These are phyloP conservation scores for Liriodendron chinense DNA, from an alignment of 164 flowering plant genomes.

Conservation along the genomic window DNA sequence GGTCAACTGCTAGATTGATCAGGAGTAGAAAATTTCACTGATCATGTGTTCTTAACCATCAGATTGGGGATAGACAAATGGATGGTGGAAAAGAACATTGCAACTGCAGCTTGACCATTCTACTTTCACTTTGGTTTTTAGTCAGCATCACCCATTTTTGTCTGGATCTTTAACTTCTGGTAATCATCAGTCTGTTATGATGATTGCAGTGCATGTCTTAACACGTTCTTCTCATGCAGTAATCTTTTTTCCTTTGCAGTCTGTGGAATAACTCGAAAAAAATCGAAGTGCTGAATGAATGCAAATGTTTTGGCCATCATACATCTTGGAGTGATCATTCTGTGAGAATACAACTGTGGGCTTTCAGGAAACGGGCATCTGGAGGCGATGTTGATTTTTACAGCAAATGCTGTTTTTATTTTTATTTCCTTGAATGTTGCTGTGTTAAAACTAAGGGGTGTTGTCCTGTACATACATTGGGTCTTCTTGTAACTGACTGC, in stretches of 20 bases:
- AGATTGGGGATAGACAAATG: too few species aligned
- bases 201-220: neutral
- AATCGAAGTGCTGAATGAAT: neutral
- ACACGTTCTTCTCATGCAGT: neutral
- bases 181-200: neutral
- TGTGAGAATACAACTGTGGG: neutral
- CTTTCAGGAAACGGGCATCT: neutral
- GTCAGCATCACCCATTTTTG: neutral
- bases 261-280: neutral
- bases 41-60: too few species aligned
- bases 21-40: too few species aligned
- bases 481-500: neutral
- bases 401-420: neutral
- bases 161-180: neutral
- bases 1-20: too few species aligned
- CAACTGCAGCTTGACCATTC: too few species aligned
- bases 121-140: neutral
- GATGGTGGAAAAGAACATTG: too few species aligned
- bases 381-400: neutral
- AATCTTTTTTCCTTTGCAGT: neutral
- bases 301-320: neutral
- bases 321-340: neutral
- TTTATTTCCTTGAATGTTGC: neutral
- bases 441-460: neutral
- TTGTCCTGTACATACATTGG: neutral